phyloP scores from a whole-genome alignment of 1,139 yeast genomes.

The Debaryomycetaceae sp. region DNA sequence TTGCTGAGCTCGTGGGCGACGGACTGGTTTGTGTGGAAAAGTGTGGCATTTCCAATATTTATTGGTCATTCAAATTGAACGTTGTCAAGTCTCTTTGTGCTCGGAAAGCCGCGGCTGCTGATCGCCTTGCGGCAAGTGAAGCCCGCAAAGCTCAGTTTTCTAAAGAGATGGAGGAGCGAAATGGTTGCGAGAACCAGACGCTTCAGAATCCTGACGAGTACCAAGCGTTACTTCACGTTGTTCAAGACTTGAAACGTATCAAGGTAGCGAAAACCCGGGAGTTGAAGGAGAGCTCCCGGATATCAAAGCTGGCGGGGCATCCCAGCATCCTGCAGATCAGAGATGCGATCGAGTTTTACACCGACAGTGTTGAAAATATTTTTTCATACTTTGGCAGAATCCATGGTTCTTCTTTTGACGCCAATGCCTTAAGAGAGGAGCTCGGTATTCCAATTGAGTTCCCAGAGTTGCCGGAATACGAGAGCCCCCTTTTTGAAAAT shows the following conservation, averaged over 20 bases:
- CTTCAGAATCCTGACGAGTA: background rate
- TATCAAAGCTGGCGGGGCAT: background rate
- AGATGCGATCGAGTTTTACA: background rate
- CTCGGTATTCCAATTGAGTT: background rate
- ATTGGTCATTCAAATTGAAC: conserved; percentile 1
- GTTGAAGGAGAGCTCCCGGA: background rate
- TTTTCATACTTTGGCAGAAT: background rate
- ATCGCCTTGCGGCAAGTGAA: background rate
- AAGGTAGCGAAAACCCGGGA: background rate
- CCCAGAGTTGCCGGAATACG: background rate
- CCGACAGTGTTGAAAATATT: conserved; percentile 1
- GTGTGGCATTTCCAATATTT: background rate
- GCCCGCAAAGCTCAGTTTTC: background rate
- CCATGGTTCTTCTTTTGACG: background rate
- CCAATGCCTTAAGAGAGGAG: background rate
- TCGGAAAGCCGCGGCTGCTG: background rate
- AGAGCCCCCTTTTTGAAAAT: background rate
- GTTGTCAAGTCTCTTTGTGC: background rate
- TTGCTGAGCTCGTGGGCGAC: background rate
- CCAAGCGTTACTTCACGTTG: background rate
- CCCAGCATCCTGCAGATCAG: background rate
- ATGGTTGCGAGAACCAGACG: background rate
- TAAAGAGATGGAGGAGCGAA: background rate
- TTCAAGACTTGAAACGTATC: background rate
- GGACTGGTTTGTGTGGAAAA: background rate